A percentile compares a stretch with the other conserved stretches of the same genome.
phyloP scores from a whole-genome alignment of 352 stramenopile genomes.

The Globisporangium viniferum region DNA sequence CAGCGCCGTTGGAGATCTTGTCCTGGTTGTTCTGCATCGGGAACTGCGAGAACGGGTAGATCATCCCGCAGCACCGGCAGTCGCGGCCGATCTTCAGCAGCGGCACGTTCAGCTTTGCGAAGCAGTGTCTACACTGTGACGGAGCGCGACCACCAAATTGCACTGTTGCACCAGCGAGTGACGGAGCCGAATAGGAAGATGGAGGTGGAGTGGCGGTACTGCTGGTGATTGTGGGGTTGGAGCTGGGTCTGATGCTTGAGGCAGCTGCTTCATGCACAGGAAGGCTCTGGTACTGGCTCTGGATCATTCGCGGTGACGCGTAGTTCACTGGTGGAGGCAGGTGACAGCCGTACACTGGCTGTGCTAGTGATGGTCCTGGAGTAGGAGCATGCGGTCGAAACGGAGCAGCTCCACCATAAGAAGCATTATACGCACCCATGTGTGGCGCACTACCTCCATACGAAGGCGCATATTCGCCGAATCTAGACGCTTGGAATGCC shows the following conservation, averaged over 20 bases:
- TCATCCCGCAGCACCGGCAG: background rate
- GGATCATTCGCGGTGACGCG: background rate
- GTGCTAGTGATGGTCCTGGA: background rate
- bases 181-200: background rate
- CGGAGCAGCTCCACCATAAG: background rate
- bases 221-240: background rate
- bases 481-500: too few species aligned
- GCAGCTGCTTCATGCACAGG: background rate
- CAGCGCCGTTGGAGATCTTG: background rate
- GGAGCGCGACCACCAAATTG: background rate
- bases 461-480: background rate
- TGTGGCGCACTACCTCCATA: background rate
- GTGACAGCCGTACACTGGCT: slow-evolving; percentile 1
- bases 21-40: background rate
- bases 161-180: background rate
- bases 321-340: slow-evolving; percentile 1
- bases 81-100: background rate
- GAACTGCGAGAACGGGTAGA: background rate
- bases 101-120: background rate
- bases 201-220: background rate
- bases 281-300: background rate
- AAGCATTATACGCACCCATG: too few species aligned
- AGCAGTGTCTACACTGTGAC: background rate
- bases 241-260: background rate
- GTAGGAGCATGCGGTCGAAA: background rate